A percentile compares a stretch with the other conserved stretches of the same genome.
phyloP scores from a whole-genome alignment of 306 rosid genomes.

The Gynostemma pentaphyllum region DNA sequence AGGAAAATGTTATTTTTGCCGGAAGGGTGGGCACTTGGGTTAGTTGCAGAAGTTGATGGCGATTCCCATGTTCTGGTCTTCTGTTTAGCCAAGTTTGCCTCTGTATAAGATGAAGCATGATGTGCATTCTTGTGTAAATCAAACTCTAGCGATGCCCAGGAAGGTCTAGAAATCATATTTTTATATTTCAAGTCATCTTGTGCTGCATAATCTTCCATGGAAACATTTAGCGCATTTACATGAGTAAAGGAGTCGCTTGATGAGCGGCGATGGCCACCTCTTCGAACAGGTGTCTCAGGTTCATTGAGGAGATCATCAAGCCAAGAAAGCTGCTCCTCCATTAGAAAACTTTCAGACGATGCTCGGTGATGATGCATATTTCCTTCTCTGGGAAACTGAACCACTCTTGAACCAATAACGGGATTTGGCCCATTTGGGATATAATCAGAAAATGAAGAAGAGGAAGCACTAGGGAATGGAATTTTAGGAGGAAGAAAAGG shows the following conservation, averaged over 20 bases:
- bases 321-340: conserved; percentile 28
- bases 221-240: not conserved
- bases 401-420: not conserved
- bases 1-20: conserved; percentile 29
- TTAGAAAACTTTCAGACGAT: conserved; percentile 14
- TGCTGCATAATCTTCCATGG: not conserved
- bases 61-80: conserved; percentile 69
- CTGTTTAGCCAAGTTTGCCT: conserved; percentile 50
- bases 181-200: conserved; percentile 8
- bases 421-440: conserved; percentile 6
- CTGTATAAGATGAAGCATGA: conserved; percentile 45
- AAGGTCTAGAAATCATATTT: not conserved
- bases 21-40: conserved; percentile 33
- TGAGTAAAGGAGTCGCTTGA: conserved; percentile 22
- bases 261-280: conserved; percentile 20
- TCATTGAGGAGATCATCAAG: conserved; percentile 26
- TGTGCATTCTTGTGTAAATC: conserved; percentile 55
- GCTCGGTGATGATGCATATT: conserved; percentile 16
- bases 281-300: conserved; percentile 16
- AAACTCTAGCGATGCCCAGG: conserved; percentile 63
- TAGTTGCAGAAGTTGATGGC: conserved; percentile 27
- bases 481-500: conserved; percentile 18
- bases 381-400: not conserved
- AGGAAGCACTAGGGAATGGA: conserved; percentile 3
- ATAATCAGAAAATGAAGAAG: conserved; percentile 4